Base-by-base conservation (phyloP, 129 eudicot genomes). In the Kitagawia praeruptora region DNA sequence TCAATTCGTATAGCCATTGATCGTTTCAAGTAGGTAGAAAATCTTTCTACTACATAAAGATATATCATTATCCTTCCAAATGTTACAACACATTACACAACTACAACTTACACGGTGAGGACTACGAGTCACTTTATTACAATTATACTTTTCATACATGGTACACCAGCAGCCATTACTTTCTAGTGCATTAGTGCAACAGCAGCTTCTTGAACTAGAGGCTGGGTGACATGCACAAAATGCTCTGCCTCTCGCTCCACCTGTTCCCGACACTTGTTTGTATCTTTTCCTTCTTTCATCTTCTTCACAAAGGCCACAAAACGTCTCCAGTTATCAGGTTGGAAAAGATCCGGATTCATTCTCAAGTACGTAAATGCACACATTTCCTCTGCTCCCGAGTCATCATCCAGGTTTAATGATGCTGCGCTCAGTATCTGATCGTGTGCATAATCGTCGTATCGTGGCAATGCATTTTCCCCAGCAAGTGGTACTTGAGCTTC, bases 181-280 rank as follows among this genome's bases (percentile, higher is more conserved):
- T 73, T 34, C 27, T 91, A 91, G 76, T 90, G 97, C 91, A 76
- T 88, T 10, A 92, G 93, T 16, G 98, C 96, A 76, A 84, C 96
- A 18, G 93, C 92, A 54, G 94, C 98, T 74, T 92, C 98, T 77
- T 90, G 94, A 76, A 95, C 97, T 70, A 94, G 80, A 3, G 98
- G 96, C 87, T 75, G 91, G 0, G 89, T 91, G 23, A 84, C 91
- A 28, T 91, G 98, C 69, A 94, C 97, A 47, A 92, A 95, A 85
- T 95, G 96, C 86, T 95, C 98, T 0, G 98, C 96, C 85, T 94
- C 98, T 23, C 98, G 80, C 85, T 94, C 98, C 34, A 90, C 98
- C 66, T 95, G 87, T 88, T 95, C 98, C 91, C 93, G 51, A 46
- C 98, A 94, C 81, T 70, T 80, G 41, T 84, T 56, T 48, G 46